phyloP scores from a whole-genome alignment of 2,329 filamentous ascomycete species.

The Penicillium fuscoglaucum region DNA sequence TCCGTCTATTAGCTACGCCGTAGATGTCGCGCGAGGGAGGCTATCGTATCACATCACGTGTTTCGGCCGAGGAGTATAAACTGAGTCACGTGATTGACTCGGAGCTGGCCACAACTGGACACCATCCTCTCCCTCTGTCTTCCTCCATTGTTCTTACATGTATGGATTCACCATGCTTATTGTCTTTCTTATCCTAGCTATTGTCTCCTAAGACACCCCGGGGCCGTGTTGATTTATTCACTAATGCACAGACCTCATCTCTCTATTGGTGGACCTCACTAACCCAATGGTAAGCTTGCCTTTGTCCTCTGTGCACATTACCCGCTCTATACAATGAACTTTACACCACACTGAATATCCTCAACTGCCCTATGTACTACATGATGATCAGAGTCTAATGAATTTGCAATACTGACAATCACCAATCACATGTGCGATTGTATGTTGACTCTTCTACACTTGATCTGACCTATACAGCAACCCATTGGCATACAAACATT shows the following conservation, averaged over 20 bases:
- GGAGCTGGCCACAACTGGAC: not conserved
- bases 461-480: constrained; percentile 41
- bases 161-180: not conserved
- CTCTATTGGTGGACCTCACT: not conserved
- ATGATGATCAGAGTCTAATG: constrained; percentile 43
- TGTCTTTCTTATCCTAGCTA: not conserved
- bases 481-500: not conserved
- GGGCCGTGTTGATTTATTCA: not conserved
- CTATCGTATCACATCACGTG: constrained; percentile 14
- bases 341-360: constrained; percentile 18
- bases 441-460: constrained; percentile 50
- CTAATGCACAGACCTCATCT: not conserved
- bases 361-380: not conserved
- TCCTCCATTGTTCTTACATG: not conserved
- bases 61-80: not conserved
- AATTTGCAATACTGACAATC: constrained; percentile 51
- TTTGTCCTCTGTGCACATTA: not conserved
- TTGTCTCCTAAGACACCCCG: not conserved
- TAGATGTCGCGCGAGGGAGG: constrained; percentile 9
- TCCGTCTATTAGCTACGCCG: not conserved
- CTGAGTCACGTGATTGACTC: not conserved
- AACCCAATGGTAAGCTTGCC: not conserved
- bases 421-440: constrained; percentile 43
- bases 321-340: not conserved
- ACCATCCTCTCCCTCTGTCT: constrained; percentile 1